Conservation (phyloP, 805 yeast species). For the Debaryomyces prosopidis region DNA sequence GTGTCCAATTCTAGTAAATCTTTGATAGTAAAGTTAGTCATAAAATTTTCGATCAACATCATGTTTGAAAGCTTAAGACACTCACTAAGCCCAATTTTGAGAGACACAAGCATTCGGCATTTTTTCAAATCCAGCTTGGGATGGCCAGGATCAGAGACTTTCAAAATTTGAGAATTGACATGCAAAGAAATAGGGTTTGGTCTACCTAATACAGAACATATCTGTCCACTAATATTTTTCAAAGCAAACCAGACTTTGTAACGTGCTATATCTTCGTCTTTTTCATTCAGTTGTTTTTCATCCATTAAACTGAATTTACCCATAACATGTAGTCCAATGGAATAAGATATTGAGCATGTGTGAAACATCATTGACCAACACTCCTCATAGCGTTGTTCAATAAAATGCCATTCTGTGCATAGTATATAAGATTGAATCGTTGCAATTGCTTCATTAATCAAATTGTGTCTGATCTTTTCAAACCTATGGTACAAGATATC, state of each 20-base stretch:
- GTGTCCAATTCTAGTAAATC: conserved; percentile 41
- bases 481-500: conserved; percentile 39
- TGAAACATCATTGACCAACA: conserved; percentile 54
- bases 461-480: conserved; percentile 46
- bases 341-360: conserved; percentile 49
- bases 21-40: conserved; percentile 43
- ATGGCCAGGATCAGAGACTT: conserved; percentile 17
- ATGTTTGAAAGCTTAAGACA: conserved; percentile 49
- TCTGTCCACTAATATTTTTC: conserved; percentile 46
- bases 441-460: conserved; percentile 47
- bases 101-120: conserved; percentile 26
- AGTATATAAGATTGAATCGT: conserved; percentile 51
- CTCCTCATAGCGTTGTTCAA: conserved; percentile 50
- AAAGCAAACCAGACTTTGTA: conserved; percentile 53
- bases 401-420: conserved; percentile 52
- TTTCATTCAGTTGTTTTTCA: conserved; percentile 20
- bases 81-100: conserved; percentile 52
- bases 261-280: conserved; percentile 34
- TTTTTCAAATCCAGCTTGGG: conserved; percentile 16
- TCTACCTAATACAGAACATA: conserved; percentile 53
- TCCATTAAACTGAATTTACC: conserved; percentile 21
- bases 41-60: conserved; percentile 52
- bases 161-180: conserved; percentile 29
- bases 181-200: conserved; percentile 55
- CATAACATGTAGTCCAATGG: conserved; percentile 53